Conservation (phyloP, 768 basidiomycete genomes). For the Dacryopinax spathularia region DNA sequence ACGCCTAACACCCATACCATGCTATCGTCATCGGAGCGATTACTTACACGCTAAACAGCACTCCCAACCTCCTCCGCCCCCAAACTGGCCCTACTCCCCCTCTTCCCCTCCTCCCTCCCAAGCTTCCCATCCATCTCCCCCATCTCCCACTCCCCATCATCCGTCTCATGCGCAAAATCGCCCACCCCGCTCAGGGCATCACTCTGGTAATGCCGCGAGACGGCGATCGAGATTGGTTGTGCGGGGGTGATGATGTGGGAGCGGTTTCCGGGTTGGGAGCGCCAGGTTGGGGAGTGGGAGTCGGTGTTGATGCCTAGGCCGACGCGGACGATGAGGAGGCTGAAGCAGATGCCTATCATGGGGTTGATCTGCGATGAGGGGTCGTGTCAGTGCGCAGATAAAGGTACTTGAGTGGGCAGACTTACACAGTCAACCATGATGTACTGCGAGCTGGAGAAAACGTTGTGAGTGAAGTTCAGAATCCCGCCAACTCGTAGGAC, state of each 20-base stretch:
- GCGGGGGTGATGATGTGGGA: not conserved
- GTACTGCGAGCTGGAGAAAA: constrained; percentile 29
- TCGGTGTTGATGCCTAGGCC: constrained; percentile 20
- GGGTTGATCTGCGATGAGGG: constrained; percentile 23
- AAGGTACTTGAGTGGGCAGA: too few relatives aligned
- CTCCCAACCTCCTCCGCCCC: not conserved
- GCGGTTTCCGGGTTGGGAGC: too few relatives aligned
- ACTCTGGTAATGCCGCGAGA: not conserved
- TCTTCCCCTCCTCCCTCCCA: not conserved
- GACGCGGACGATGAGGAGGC: constrained; percentile 30
- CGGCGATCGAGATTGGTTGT: not conserved
- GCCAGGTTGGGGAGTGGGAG: not conserved
- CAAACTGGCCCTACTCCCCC: not conserved
- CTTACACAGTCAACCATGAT: constrained; percentile 25
- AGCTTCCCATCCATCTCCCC: not conserved
- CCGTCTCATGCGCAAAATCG: not conserved
- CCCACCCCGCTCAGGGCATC: not conserved
- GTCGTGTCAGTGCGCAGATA: too few relatives aligned
- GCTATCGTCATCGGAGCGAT: too few relatives aligned
- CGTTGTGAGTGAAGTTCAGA: too few relatives aligned
- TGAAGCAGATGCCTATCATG: constrained; percentile 32
- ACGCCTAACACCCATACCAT: too few relatives aligned
- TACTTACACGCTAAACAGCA: too few relatives aligned
- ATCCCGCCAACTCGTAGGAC: too few relatives aligned
- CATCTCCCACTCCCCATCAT: not conserved